Evolutionary conservation across 257 asterid species (phyloP), one percentile per base, ranked within the genome.

Genomic region (Nicotiana obtusifolia): DNA sequence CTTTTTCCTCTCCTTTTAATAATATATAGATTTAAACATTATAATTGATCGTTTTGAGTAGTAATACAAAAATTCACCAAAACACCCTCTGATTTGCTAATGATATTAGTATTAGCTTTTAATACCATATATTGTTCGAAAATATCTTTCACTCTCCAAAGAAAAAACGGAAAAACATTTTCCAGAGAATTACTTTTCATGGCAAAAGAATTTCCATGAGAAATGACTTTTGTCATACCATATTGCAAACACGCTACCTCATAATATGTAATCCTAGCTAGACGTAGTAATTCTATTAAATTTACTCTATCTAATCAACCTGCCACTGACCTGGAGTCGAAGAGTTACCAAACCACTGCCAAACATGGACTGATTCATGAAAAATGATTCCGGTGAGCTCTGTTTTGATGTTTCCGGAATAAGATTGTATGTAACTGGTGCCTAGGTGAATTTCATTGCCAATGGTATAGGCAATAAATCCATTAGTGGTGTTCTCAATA

Each of bases 331-430:
- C 56, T 68, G 77, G 93, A 2, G 92, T 86, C 16, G 88, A 86
- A 8, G 92, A 88, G 16, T 86, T 86, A 16, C 96, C 96, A 3
- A 73, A 80, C 92, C 97, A 90, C 64, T 93, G 97, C 93, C 92
- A 91, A 1, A 91, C 31, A 30, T 93, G 97, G 1, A 90, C 82
- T 89, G 85, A 61, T 76, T 93, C 97, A 17, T 91, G 97, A 84
- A 84, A 87, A 5, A 93, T 5, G 24, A 93, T 87, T 5, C 97
- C 97, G 0, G 89, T 90, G 84, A 93, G 61, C 78, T 90, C 93
- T 0, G 4, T 81, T 44, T 81, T 92, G n/a, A 90, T 82, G 7
- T 91, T 82, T 3, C 93, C 89, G 0, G 87, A 41, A 77, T 87
- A 89, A 14, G 87, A 77, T 33, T 84, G 81, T 15, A 90, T 88